Base-by-base conservation (phyloP, 805 yeast genomes). In the Pichia ethanolica region DNA sequence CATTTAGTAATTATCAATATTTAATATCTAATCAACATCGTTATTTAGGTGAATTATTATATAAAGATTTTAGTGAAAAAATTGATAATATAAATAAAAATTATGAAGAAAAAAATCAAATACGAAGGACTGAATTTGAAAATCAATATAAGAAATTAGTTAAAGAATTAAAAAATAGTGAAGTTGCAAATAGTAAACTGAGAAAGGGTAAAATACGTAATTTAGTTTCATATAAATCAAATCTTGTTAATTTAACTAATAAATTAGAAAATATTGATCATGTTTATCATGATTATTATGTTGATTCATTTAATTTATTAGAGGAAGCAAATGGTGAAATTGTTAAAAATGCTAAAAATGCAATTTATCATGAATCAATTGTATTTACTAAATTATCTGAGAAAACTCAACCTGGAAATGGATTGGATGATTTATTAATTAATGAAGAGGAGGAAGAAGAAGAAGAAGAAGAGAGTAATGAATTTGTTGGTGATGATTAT, bases 351-450 rank as follows among this genome's bases (percentile, higher is more conserved):
- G 73, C 87, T 1, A 83, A 88, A 1, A 73, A 84, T 1, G 71
- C 85, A 5, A 82, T 87, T 2, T 70, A 88, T 45, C 90, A 93
- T 3, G 91, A 89, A 61, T 79, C 89, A 14, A 93, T 87, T 58
- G 79, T 88, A 20, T 81, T 79, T 57, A 95, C 86, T 59, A 83
- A 85, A 30, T 79, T 89, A 26, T 95, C 95, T 0, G 73, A 80
- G 49, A 89, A 89, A 60, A 93, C 95, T 5, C 83, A 89, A 87
- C 75, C 84, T 5, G 96, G 95, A 12, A 93, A 91, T 30, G 96
- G 96, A 0, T 67, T 89, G 35, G 96, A 88, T 59, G 82, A 77
- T 28, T 32, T 46, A 12, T 9, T 35, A 1, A 26, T 14, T 3
- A 11, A 28, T 4, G 44, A 39, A 5, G 35, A 7, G 10, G 35